A percentile compares a stretch with the other conserved stretches of the same genome.
Conservation (phyloP, 164 flowering plant genomes). For the Aristolochia californica region DNA sequence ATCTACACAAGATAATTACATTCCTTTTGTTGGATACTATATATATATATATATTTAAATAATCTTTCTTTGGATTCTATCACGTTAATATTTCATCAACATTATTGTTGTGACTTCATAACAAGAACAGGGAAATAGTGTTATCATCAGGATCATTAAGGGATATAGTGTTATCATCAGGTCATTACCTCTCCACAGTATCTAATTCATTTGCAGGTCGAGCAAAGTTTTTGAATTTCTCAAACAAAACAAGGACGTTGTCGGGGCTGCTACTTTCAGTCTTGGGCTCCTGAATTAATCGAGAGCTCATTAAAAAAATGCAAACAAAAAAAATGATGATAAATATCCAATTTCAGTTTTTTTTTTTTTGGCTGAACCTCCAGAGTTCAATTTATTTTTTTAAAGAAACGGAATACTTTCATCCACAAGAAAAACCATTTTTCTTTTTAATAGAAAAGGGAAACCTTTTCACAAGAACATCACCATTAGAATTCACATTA, state of each 20-base stretch:
- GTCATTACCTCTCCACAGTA: slow-evolving; percentile 36
- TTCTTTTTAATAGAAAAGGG: not conserved
- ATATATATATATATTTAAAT: too few species aligned
- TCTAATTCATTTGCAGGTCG: slow-evolving; percentile 12
- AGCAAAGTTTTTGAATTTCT: slow-evolving; percentile 17
- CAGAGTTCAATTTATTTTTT: too few species aligned
- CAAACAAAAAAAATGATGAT: slow-evolving; percentile 5
- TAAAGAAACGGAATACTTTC: too few species aligned
- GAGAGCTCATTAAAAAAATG: too few species aligned
- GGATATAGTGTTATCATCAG: not conserved
- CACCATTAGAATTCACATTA: too few species aligned
- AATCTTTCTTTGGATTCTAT: too few species aligned
- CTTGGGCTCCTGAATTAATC: slow-evolving; percentile 37
- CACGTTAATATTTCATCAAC: too few species aligned
- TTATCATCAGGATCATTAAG: not conserved
- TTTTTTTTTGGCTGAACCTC: too few species aligned
- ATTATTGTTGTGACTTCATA: too few species aligned
- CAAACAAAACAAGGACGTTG: slow-evolving; percentile 26
- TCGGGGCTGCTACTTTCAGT: slow-evolving; percentile 35
- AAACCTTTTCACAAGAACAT: not conserved
- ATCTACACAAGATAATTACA: slow-evolving; percentile 1
- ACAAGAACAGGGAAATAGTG: too few species aligned
- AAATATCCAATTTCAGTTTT: not conserved
- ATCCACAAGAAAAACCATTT: not conserved
- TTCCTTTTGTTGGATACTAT: too few species aligned